phyloP scores from a whole-genome alignment of 257 asterid species.

The Salvia miltiorrhiza region DNA sequence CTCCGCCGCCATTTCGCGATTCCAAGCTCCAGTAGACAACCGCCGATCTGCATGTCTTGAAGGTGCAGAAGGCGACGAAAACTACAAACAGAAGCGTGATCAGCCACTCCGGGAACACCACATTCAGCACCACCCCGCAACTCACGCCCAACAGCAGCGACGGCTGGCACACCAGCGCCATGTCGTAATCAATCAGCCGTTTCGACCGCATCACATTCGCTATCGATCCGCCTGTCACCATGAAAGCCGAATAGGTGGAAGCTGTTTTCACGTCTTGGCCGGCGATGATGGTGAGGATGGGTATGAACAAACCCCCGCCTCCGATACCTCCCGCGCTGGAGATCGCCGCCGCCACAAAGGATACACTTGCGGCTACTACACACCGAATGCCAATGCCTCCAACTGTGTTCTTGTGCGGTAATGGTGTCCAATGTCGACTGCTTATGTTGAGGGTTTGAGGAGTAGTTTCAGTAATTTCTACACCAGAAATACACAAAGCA shows the following conservation, averaged over 20 bases:
- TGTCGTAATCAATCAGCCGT: slow-evolving; percentile 53
- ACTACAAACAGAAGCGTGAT: slow-evolving; percentile 49
- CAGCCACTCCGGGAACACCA: slow-evolving; percentile 74
- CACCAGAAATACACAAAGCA: background rate
- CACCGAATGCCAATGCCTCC: slow-evolving; percentile 5
- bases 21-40: slow-evolving; percentile 54
- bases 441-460: too few species aligned
- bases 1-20: slow-evolving; percentile 30
- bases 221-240: slow-evolving; percentile 75
- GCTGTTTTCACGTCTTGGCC: slow-evolving; percentile 69
- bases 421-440: too few species aligned
- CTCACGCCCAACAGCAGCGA: slow-evolving; percentile 78
- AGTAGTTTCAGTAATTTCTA: background rate
- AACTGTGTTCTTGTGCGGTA: too few species aligned
- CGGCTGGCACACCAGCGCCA: slow-evolving; percentile 71
- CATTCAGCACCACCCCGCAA: slow-evolving; percentile 62
- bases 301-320: slow-evolving; percentile 75
- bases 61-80: slow-evolving; percentile 59
- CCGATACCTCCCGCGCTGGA: slow-evolving; percentile 85
- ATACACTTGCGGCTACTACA: slow-evolving; percentile 35
- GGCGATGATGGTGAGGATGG: slow-evolving; percentile 55
- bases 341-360: slow-evolving; percentile 56
- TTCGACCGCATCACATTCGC: slow-evolving; percentile 59
- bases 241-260: slow-evolving; percentile 58
- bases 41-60: slow-evolving; percentile 63